Conservation (phyloP, 805 yeast genomes). For the Metschnikowia kunwiensis region DNA sequence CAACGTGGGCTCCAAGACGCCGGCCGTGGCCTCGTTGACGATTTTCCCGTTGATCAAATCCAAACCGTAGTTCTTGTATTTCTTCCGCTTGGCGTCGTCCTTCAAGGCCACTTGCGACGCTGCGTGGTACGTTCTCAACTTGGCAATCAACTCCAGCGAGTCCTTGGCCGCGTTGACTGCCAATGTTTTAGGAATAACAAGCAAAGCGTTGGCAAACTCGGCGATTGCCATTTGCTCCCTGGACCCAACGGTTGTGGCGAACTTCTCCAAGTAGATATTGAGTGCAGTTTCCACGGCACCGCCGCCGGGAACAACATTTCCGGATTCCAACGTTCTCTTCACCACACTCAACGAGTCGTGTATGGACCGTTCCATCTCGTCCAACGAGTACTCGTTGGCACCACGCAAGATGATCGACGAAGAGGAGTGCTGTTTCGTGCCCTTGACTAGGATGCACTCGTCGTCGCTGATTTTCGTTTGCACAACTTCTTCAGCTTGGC, state of each 20-base stretch:
- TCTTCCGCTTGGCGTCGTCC: conserved; percentile 79
- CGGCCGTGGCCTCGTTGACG: conserved; percentile 76
- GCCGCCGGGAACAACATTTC: conserved; percentile 96
- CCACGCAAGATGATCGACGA: conserved; percentile 93
- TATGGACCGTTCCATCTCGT: conserved; percentile 97
- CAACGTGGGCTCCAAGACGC: conserved; percentile 94
- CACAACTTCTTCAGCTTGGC: conserved; percentile 84
- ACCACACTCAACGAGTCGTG: conserved; percentile 94
- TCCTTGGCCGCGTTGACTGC: conserved; percentile 98
- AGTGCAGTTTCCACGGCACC: conserved; percentile 98
- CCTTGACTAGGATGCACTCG: conserved; percentile 90
- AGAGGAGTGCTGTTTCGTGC: conserved; percentile 87
- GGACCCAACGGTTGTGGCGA: conserved; percentile 96
- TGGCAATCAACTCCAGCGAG: conserved; percentile 90
- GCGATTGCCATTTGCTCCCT: conserved; percentile 98
- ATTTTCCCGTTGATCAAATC: conserved; percentile 90
- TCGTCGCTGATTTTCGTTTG: conserved; percentile 93
- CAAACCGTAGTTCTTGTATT: conserved; percentile 87
- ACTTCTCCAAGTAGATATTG: conserved; percentile 90
- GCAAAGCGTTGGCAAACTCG: conserved; percentile 87
- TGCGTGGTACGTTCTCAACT: conserved; percentile 93
- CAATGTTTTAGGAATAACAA: conserved; percentile 91
- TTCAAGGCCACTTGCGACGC: conserved; percentile 85
- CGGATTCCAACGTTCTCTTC: conserved; percentile 92
- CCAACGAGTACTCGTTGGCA: conserved; percentile 89